Conservation (phyloP, 306 rosid genomes). For the Biancaea sappan region DNA sequence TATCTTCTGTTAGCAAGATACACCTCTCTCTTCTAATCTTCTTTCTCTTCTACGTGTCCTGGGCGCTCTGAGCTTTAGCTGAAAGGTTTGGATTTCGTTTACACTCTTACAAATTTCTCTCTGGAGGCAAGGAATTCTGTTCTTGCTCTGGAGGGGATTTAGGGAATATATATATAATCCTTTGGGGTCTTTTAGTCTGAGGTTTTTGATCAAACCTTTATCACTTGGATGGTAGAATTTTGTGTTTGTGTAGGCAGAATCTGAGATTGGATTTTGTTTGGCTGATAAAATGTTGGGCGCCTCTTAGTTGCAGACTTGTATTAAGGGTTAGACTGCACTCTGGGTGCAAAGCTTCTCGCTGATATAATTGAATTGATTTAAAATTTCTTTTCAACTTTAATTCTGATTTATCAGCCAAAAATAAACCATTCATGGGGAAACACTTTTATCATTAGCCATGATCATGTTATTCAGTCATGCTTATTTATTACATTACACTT, state of each 20-base stretch:
- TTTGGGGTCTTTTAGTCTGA: background rate
- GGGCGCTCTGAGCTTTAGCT: background rate
- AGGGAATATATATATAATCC: no score
- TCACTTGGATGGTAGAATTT: background rate
- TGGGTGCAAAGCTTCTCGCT: background rate
- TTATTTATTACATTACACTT: background rate
- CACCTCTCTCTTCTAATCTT: background rate
- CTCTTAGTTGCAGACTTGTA: background rate
- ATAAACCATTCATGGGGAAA: background rate
- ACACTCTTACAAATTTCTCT: background rate
- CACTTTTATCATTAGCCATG: background rate
- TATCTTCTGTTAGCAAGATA: background rate
- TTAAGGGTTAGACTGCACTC: background rate
- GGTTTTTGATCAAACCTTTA: background rate
- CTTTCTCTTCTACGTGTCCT: background rate
- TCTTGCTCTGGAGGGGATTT: background rate
- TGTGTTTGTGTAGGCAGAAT: background rate
- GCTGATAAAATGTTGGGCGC: background rate
- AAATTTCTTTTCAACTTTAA: background rate
- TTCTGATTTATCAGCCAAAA: background rate
- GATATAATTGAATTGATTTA: background rate
- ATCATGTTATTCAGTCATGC: background rate
- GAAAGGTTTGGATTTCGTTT: slow-evolving; percentile 7
- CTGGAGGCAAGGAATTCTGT: background rate
- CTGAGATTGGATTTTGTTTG: slow-evolving; percentile 15